Evolutionary conservation across 2,329 filamentous ascomycete species (phyloP).

Genomic region (Nemania diffusa): DNA sequence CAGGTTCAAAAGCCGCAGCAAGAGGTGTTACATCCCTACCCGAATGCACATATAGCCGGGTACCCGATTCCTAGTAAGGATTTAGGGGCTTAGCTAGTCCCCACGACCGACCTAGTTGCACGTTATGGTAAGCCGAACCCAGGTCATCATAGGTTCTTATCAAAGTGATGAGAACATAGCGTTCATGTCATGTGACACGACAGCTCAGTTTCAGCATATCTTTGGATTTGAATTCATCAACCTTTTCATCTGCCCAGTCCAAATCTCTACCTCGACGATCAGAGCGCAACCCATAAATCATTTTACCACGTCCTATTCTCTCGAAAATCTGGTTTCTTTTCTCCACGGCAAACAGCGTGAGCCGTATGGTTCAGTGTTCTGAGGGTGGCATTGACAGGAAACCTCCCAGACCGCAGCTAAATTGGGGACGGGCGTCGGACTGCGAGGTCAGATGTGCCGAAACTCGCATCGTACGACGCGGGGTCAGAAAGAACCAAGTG

Average conservation of each 20-base stretch:
- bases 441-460: neutral
- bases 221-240: conserved; percentile 15
- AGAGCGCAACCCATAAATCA: neutral
- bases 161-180: conserved; percentile 42
- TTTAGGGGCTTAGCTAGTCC: conserved; percentile 36
- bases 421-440: neutral
- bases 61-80: conserved; percentile 45
- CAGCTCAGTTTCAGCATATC: conserved; percentile 3
- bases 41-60: conserved; percentile 17
- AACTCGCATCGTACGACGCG: neutral
- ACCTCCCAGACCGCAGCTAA: neutral
- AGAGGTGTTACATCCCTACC: conserved; percentile 54
- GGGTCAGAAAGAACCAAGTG: neutral
- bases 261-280: neutral
- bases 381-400: neutral
- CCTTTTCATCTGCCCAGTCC: neutral
- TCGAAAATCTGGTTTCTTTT: conserved; percentile 12
- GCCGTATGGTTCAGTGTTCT: neutral
- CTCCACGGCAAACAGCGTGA: neutral
- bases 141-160: conserved; percentile 31
- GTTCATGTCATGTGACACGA: conserved; percentile 30
- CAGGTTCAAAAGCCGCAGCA: conserved; percentile 50
- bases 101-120: conserved; percentile 9
- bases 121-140: neutral
- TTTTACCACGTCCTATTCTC: neutral